Evolutionary conservation across 1,284 basidiomycete genomes (phyloP).

Genomic region (Cryptococcus floricola): DNA sequence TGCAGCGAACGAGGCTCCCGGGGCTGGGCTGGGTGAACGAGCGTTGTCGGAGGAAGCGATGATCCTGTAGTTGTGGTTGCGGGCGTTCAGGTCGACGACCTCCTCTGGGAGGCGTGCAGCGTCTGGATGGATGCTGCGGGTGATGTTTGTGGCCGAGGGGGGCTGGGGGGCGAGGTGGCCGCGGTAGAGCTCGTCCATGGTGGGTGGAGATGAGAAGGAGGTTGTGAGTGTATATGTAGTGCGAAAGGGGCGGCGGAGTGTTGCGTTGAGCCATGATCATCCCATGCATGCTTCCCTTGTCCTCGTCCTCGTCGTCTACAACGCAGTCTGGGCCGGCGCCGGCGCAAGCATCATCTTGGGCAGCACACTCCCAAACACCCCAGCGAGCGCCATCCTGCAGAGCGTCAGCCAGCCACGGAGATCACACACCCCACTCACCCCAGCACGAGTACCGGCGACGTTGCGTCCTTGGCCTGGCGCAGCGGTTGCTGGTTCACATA

Average conservation of each 20-base stretch:
- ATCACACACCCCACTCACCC: constrained; percentile 24
- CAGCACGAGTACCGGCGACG: constrained; percentile 35
- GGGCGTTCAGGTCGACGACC: not conserved
- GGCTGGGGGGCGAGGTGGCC: constrained; percentile 7
- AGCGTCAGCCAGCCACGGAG: not conserved
- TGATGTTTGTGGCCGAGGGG: constrained; percentile 6
- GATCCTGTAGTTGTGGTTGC: not conserved
- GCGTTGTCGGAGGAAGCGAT: too few species aligned
- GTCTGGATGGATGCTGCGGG: constrained; percentile 3
- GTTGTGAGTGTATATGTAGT: not conserved
- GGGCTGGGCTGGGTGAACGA: too few species aligned
- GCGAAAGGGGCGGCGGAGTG: not conserved
- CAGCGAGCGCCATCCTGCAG: constrained; percentile 39
- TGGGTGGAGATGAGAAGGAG: constrained; percentile 1
- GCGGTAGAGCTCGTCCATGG: constrained; percentile 19
- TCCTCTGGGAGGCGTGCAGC: not conserved
- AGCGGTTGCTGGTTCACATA: constrained; percentile 39
- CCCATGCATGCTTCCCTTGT: not conserved
- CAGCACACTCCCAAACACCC: constrained; percentile 33
- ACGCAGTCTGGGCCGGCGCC: constrained; percentile 1
- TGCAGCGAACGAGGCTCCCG: too few species aligned
- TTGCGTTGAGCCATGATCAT: not conserved
- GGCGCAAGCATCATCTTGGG: constrained; percentile 38
- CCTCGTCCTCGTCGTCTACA: not conserved
- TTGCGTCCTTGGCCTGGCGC: constrained; percentile 30